Base-by-base conservation (phyloP, 306 rosid genomes). In the Potentilla sterilis region DNA sequence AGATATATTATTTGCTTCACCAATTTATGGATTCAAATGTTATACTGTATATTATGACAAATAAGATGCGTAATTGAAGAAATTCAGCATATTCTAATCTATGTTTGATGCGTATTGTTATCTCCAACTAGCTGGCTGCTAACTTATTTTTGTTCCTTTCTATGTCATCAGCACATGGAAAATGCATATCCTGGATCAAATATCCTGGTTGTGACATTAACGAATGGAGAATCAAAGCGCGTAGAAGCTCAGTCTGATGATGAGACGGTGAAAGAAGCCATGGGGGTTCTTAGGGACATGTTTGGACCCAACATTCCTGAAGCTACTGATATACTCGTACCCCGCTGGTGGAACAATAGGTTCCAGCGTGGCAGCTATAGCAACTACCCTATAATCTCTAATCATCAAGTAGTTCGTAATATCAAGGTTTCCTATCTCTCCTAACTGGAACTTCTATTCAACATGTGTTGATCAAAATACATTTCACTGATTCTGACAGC, bases 321-420 rank as follows among this genome's bases (percentile, higher is more conserved):
- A 40, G 98, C 97, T 76, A 88, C 70, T 34, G 95, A 89, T 67
- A 92, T 95, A 76, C 91, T 90, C 46, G 97, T 95, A 51, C 98
- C 98, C 42, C 85, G 89, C 51, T 95, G 98, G 98, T 95, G 89
- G 88, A 87, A 81, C 80, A 92, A 95, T 85, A 89, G 97, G 79
- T 92, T 95, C 79, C 98, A 92, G 80, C 79, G 97, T 16, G 96
- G 98, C 69, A 90, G 98, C 93, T 95, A 95, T 83, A 95, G 98
- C 85, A 95, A 95, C 83, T 95, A 85, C 54, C 97, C 96, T 9
- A 79, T 95, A 47, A 77, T 90, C 81, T 85, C 93, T 19, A 84
- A 86, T 73, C 81, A 61, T 51, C 86, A 84, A 84, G 77, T 72
- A 46, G 83, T 89, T 70, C 89, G 77, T 55, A 78, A 84, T 79